Conservation (phyloP, 768 basidiomycete species). For the Russula foetens region DNA sequence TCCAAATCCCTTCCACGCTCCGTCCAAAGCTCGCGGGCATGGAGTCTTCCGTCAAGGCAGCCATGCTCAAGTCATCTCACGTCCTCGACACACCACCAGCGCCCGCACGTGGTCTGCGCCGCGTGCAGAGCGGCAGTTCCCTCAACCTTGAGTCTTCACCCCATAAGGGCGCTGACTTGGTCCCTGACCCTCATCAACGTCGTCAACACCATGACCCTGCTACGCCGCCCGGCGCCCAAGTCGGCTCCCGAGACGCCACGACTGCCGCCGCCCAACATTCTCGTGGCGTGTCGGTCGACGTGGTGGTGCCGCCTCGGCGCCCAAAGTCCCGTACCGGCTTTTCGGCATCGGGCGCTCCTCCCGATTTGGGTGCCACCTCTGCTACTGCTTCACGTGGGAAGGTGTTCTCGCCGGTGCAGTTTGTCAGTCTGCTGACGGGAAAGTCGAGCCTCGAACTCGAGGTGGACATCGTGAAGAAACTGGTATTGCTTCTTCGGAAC, state of each 20-base stretch:
- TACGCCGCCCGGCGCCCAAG: neutral
- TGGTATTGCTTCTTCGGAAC: slow-evolving; percentile 80
- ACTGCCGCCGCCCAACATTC: slow-evolving; percentile 29
- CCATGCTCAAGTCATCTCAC: slow-evolving; percentile 84
- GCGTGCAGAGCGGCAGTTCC: slow-evolving; percentile 67
- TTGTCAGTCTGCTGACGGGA: slow-evolving; percentile 57
- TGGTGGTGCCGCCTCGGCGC: slow-evolving; percentile 27
- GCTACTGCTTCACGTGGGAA: slow-evolving; percentile 26
- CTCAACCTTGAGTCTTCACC: slow-evolving; percentile 43
- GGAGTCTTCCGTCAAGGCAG: slow-evolving; percentile 81
- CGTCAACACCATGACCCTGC: neutral
- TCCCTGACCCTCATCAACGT: slow-evolving; percentile 12
- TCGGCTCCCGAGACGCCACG: neutral
- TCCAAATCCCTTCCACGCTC: slow-evolving; percentile 75
- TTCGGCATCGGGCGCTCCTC: slow-evolving; percentile 30
- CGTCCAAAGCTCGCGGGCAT: slow-evolving; percentile 74
- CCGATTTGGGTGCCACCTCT: neutral
- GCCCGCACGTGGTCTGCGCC: slow-evolving; percentile 53
- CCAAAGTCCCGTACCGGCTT: slow-evolving; percentile 46
- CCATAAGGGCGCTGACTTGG: slow-evolving; percentile 16
- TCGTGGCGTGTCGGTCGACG: slow-evolving; percentile 57
- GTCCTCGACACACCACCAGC: slow-evolving; percentile 31
- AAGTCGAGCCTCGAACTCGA: slow-evolving; percentile 72
- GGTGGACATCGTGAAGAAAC: slow-evolving; percentile 79
- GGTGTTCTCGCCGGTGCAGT: slow-evolving; percentile 53